Evolutionary conservation across 176 grass and related monocot species (phyloP).

Genomic region (Cocos nucifera): DNA sequence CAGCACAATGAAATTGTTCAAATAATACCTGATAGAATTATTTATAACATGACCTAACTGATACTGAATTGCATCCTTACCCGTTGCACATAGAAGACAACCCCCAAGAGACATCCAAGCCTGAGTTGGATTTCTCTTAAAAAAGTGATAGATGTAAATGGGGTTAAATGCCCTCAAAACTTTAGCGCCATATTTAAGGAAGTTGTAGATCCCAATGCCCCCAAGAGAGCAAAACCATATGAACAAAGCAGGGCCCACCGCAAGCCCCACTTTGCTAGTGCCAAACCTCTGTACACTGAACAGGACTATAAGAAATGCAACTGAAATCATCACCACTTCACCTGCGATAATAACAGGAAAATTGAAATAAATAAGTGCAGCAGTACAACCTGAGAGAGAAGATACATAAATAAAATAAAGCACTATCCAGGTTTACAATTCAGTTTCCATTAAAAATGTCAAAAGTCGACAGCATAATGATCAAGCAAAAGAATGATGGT

Average conservation of each 20-base stretch:
- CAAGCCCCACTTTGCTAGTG: conserved; percentile 89
- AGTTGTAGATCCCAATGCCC: conserved; percentile 83
- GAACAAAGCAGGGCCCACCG: conserved; percentile 72
- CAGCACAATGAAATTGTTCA: too few relatives aligned
- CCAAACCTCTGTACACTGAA: conserved; percentile 91
- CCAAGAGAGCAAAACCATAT: conserved; percentile 95
- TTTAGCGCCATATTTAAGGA: conserved; percentile 64
- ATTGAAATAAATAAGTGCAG: neutral
- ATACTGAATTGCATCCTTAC: conserved; percentile 18
- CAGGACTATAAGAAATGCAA: conserved; percentile 68
- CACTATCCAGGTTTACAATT: neutral
- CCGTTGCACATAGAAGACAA: conserved; percentile 85
- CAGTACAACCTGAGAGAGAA: conserved; percentile 5
- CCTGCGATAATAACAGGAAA: conserved; percentile 36
- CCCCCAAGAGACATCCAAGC: conserved; percentile 96
- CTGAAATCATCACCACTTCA: conserved; percentile 94
- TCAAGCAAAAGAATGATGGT: too few relatives aligned
- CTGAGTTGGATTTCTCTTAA: conserved; percentile 67
- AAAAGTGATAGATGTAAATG: conserved; percentile 75
- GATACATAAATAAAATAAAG: conserved; percentile 1
- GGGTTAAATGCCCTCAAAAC: conserved; percentile 83
- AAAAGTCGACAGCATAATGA: too few relatives aligned
- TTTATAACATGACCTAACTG: neutral
- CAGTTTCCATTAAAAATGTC: too few relatives aligned
- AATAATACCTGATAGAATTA: too few relatives aligned